Conservation (phyloP, 805 yeast genomes). For the Lipomyces chichibuensis region DNA sequence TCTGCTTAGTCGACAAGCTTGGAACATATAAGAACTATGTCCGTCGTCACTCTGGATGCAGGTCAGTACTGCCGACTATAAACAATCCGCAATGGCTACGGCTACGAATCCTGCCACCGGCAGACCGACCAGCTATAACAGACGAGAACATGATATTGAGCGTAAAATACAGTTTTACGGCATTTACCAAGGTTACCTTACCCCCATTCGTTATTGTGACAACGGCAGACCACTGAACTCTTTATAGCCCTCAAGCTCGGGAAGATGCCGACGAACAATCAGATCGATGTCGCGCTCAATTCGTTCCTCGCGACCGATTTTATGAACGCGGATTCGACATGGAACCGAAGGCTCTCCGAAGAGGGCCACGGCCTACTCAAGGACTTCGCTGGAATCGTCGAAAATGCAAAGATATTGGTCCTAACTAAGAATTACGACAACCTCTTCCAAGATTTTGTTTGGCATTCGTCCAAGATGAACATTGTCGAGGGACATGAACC, state of each 20-base stretch:
- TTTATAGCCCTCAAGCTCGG: slow-evolving; percentile 27
- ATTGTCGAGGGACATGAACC: not conserved
- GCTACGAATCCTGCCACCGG: not conserved
- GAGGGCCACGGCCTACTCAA: slow-evolving; percentile 22
- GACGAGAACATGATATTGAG: slow-evolving; percentile 20
- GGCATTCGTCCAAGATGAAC: slow-evolving; percentile 24
- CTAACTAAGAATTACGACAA: slow-evolving; percentile 30
- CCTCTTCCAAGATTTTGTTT: slow-evolving; percentile 32
- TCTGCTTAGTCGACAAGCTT: not conserved
- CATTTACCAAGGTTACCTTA: slow-evolving; percentile 14
- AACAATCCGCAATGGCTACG: not conserved
- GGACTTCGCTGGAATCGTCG: slow-evolving; percentile 19
- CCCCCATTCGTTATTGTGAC: not conserved
- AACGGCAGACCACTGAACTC: not conserved
- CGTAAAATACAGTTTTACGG: slow-evolving; percentile 31
- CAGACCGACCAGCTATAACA: not conserved
- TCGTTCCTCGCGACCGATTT: slow-evolving; percentile 22
- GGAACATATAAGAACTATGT: not conserved
- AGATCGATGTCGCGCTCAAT: slow-evolving; percentile 31
- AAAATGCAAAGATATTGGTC: slow-evolving; percentile 18
- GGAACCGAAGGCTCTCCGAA: slow-evolving; percentile 21
- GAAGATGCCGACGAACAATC: slow-evolving; percentile 35
- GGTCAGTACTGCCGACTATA: not conserved
- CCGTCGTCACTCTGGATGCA: not conserved
- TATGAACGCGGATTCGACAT: slow-evolving; percentile 13